These are phyloP conservation scores for Sarocladiaceae sp. DNA, from an alignment of 2,329 filamentous ascomycete species.

Conservation along the genomic window DNA sequence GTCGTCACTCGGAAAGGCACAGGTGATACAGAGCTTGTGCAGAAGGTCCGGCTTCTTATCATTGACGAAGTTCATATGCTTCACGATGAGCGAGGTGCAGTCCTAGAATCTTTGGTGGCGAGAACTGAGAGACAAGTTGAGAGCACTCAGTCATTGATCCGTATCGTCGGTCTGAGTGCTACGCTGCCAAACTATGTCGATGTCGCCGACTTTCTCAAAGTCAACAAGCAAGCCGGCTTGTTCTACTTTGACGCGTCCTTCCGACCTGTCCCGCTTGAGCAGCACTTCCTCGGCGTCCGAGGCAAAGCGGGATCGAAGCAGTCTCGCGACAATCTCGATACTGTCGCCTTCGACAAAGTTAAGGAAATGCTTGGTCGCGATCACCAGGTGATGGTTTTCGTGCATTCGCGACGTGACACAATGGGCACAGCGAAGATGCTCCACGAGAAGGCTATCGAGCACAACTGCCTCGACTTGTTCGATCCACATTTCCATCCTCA, in stretches of 20 bases:
- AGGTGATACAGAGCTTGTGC: constrained; percentile 93
- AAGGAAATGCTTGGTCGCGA: constrained; percentile 84
- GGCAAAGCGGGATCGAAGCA: constrained; percentile 79
- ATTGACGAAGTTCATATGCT: constrained; percentile 99
- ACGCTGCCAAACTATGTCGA: constrained; percentile 96
- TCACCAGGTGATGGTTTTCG: constrained; percentile 99
- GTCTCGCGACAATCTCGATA: constrained; percentile 85
- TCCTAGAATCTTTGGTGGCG: constrained; percentile 92
- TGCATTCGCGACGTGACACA: constrained; percentile 94
- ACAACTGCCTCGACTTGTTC: constrained; percentile 75
- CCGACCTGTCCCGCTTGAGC: constrained; percentile 89
- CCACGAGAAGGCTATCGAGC: constrained; percentile 79
- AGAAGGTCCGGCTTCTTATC: constrained; percentile 92
- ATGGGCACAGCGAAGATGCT: constrained; percentile 82
- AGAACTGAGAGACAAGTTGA: constrained; percentile 95
- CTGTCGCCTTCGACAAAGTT: constrained; percentile 88
- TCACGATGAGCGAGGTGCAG: constrained; percentile 93
- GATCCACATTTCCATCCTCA: constrained; percentile 74
- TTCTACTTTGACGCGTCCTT: constrained; percentile 98
- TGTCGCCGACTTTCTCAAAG: constrained; percentile 93
- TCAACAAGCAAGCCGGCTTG: constrained; percentile 86
- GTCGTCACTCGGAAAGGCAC: constrained; percentile 96
- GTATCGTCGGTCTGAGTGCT: constrained; percentile 91
- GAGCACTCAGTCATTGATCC: constrained; percentile 94
- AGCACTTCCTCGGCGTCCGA: constrained; percentile 95